Conservation (phyloP, 495 filamentous ascomycete species). For the Xylaria nigripes region DNA sequence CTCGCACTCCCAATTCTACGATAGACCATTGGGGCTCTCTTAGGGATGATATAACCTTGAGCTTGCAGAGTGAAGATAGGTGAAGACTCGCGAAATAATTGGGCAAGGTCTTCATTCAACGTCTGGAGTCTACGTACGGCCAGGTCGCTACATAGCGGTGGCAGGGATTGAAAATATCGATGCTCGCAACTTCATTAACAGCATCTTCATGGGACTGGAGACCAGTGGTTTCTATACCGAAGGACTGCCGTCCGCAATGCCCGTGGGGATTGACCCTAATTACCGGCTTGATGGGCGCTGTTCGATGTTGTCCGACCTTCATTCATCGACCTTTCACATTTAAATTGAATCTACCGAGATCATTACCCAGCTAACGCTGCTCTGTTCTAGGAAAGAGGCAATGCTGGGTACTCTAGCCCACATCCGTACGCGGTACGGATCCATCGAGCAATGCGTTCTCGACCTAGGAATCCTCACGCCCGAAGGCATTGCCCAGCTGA, state of each 20-base stretch:
- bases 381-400: slow-evolving; percentile 35
- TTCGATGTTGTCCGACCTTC: too few relatives aligned
- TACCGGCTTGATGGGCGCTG: too few relatives aligned
- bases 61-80: neutral
- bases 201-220: too few relatives aligned
- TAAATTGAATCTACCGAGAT: too few relatives aligned
- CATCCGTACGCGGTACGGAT: slow-evolving; percentile 46
- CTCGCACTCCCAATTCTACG: neutral
- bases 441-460: slow-evolving; percentile 47
- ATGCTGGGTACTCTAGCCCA: slow-evolving; percentile 48
- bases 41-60: too few relatives aligned
- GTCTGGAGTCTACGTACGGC: too few relatives aligned
- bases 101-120: too few relatives aligned
- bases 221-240: too few relatives aligned
- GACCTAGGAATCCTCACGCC: slow-evolving; percentile 44
- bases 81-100: neutral
- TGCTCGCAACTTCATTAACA: neutral
- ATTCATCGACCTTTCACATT: too few relatives aligned
- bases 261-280: too few relatives aligned
- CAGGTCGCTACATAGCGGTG: neutral
- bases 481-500: slow-evolving; percentile 42
- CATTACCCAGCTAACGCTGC: neutral
- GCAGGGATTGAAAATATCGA: neutral
- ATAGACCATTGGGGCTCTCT: neutral
- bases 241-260: too few relatives aligned